Conservation (phyloP, 2,329 filamentous ascomycete species). For the Microsporum canis region DNA sequence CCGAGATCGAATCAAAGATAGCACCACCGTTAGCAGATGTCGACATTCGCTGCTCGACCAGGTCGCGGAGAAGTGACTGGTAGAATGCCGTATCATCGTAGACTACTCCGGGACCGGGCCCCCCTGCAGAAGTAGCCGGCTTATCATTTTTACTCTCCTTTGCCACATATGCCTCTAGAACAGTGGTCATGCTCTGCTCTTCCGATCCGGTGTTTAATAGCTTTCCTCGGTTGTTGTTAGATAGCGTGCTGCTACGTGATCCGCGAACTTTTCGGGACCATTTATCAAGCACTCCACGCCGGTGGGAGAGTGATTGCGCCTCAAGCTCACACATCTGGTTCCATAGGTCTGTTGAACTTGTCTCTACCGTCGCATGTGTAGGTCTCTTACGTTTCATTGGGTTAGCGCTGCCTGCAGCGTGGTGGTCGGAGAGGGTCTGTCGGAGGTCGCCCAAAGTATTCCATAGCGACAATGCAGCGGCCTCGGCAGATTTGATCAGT, state of each 20-base stretch:
- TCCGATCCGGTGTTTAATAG: conserved; percentile 45
- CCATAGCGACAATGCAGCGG: conserved; percentile 74
- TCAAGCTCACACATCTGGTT: conserved; percentile 58
- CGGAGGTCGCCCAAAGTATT: conserved; percentile 49
- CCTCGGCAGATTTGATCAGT: conserved; percentile 65
- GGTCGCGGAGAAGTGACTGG: conserved; percentile 79
- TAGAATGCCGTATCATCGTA: conserved; percentile 97
- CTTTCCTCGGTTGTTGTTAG: conserved; percentile 44
- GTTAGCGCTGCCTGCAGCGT: conserved; percentile 21
- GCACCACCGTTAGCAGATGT: conserved; percentile 37
- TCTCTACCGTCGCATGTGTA: conserved; percentile 39
- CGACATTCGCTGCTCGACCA: conserved; percentile 76
- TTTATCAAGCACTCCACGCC: conserved; percentile 68
- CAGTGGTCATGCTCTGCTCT: conserved; percentile 40
- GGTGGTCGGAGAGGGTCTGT: conserved; percentile 28
- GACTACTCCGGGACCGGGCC: conserved; percentile 50
- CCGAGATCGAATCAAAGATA: conserved; percentile 24
- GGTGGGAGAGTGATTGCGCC: conserved; percentile 44
- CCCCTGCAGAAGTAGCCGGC: conserved; percentile 6
- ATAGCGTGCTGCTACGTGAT: conserved; percentile 33
- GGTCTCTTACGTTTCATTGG: conserved; percentile 39
- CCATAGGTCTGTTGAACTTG: conserved; percentile 59
- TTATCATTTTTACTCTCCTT: conserved; percentile 25
- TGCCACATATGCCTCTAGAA: conserved; percentile 36
- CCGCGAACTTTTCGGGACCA: conserved; percentile 73